Evolutionary conservation across 805 yeast species (phyloP).

Genomic region (Pichia ethanolica): DNA sequence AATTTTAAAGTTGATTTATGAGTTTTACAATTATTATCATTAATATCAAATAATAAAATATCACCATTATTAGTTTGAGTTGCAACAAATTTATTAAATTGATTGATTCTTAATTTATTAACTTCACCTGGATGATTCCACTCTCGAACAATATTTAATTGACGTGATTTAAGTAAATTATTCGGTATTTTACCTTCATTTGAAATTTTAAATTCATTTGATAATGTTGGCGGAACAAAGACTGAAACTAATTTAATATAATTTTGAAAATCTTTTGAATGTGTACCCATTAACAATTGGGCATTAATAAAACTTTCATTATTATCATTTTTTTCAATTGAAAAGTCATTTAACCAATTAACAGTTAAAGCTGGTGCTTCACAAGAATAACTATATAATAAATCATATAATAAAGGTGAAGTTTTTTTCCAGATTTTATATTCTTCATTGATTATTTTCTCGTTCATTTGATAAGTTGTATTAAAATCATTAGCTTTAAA

Average conservation of each 20-base stretch:
- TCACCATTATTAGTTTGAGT: conserved; percentile 49
- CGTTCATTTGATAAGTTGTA: conserved; percentile 42
- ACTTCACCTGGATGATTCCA: conserved; percentile 66
- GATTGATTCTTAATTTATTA: conserved; percentile 51
- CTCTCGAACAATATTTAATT: conserved; percentile 36
- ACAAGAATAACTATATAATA: conserved; percentile 59
- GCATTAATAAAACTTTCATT: conserved; percentile 13
- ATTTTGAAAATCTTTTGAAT: conserved; percentile 36
- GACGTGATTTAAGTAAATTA: conserved; percentile 26
- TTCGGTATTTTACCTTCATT: conserved; percentile 8
- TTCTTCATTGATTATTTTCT: conserved; percentile 67
- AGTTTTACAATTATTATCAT: conserved; percentile 13
- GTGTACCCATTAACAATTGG: conserved; percentile 40
- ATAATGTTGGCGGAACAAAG: conserved; percentile 43
- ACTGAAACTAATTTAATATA: conserved; percentile 38
- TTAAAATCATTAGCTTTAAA: conserved; percentile 18
- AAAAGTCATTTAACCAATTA: conserved; percentile 52
- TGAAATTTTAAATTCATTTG: conserved; percentile 21
- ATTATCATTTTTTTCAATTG: conserved; percentile 6
- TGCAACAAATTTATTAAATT: conserved; percentile 41
- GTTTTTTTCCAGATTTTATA: conserved; percentile 80
- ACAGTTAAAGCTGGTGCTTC: conserved; percentile 68
- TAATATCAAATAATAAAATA: conserved; percentile 36
- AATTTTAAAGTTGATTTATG: conserved; percentile 32
- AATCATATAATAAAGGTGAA: conserved; percentile 69